Evolutionary conservation across 2,329 filamentous ascomycete species (phyloP), one percentile per base, ranked within the genome.

Genomic region (Aspergillus cejpii): DNA sequence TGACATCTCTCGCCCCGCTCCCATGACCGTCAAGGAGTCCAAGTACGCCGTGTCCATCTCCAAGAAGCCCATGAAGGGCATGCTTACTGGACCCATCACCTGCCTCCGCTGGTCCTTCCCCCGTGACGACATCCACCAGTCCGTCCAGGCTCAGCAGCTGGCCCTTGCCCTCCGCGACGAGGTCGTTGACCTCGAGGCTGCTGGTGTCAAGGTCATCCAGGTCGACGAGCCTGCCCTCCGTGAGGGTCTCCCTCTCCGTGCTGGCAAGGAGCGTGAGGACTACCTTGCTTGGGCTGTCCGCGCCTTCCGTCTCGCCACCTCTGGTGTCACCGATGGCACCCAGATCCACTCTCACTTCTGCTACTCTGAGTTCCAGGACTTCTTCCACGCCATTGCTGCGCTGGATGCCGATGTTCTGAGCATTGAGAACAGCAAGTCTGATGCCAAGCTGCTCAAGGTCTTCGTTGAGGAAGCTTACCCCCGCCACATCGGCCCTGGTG

Each of bases 331-430:
- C 75, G 88, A 98, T 73, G 87, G 85, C 48, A 98, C 92, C 59
- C 92, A 98, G 81, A 96, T 98, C 72, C 92, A 98, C 85, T 96
- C 90, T 54, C 92, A 98, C 80, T 98, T 98, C 87, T 98, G 92
- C 75, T 98, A 98, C 84, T 97, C 92, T 42, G 92, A 98, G 81
- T 98, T 98, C 87, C 92, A 98, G 78, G 92, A 98, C 80, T 98
- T 98, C 82, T 98, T 98, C 89, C 88, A 97, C 76, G 92, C 92
- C 75, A 98, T 98, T 62, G 88, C 92, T 56, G 91, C 92, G 51
- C 85, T 98, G 55, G 92, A 98, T 69, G 91, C 92, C 53, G 92
- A 98, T 74, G 92, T 98, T 54, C 84, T 98, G 64, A 94, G 87
- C 67, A 98, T 98, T 62, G 92, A 98, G 85, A 98, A 98, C 87